These are phyloP conservation scores for Lactarius psammicola DNA, from an alignment of 768 basidiomycete genomes.

Conservation along the genomic window DNA sequence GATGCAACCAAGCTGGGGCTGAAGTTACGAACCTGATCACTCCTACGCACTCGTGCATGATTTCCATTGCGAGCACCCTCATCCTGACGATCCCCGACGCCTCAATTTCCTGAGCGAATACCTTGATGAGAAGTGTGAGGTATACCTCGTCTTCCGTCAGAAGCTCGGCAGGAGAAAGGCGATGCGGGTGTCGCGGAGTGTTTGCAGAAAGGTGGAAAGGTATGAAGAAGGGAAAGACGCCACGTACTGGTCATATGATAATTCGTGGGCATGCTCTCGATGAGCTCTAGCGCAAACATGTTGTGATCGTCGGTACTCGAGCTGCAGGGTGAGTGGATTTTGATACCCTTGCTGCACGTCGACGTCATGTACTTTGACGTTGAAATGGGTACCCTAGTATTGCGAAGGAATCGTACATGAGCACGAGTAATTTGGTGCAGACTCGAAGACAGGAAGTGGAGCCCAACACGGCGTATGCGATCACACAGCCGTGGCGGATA, in stretches of 20 bases:
- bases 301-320: constrained; percentile 81
- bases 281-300: constrained; percentile 92
- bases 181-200: no score
- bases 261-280: constrained; percentile 90
- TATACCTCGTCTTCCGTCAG: constrained; percentile 70
- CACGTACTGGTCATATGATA: constrained; percentile 86
- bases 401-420: no score
- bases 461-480: no score
- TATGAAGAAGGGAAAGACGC: constrained; percentile 23
- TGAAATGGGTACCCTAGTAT: no score
- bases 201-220: constrained; percentile 70
- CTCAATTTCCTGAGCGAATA: neutral
- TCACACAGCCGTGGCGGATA: no score
- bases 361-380: neutral
- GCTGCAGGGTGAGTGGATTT: constrained; percentile 70
- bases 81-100: constrained; percentile 22
- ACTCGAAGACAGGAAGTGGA: no score
- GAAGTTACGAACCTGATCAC: no score
- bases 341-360: neutral
- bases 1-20: no score
- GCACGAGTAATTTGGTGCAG: no score
- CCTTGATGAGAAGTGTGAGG: constrained; percentile 12
- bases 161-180: constrained; percentile 91
- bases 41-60: constrained; percentile 27
- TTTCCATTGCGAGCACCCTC: constrained; percentile 28